These are phyloP conservation scores for Casuarina glauca DNA, from an alignment of 306 rosid species.

Conservation along the genomic window DNA sequence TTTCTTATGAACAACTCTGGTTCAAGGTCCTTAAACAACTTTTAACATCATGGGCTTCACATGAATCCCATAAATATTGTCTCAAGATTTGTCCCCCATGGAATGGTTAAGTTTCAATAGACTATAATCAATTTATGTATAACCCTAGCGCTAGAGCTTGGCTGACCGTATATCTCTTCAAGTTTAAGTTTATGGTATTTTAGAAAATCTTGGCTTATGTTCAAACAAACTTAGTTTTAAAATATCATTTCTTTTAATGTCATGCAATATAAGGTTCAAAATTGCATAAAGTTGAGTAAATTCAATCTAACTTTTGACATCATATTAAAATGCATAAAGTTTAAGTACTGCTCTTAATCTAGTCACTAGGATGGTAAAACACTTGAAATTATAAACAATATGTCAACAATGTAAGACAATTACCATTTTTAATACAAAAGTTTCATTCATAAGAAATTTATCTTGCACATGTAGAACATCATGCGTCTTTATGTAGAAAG, in stretches of 20 bases:
- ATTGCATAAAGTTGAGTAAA: no score
- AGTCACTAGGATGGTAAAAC: no score
- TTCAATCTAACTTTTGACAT: no score
- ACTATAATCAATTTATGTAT: no score
- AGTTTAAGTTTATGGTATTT: neutral
- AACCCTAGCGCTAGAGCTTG: neutral
- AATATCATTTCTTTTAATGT: no score
- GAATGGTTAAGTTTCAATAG: neutral
- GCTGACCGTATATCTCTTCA: neutral
- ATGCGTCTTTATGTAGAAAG: neutral
- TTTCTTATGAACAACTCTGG: neutral
- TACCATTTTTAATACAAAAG: no score
- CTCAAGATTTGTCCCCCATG: neutral
- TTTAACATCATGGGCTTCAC: neutral
- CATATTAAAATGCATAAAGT: no score
- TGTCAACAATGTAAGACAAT: no score
- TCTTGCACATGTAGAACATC: neutral
- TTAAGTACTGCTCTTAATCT: no score
- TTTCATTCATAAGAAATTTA: neutral
- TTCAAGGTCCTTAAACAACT: neutral
- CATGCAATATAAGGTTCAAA: no score
- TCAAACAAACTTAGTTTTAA: neutral
- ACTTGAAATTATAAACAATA: no score
- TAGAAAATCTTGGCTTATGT: neutral
- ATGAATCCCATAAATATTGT: neutral